A percentile compares a stretch with the other conserved stretches of the same genome.
Conservation (phyloP, 805 yeast species). For the Candida caryicola region DNA sequence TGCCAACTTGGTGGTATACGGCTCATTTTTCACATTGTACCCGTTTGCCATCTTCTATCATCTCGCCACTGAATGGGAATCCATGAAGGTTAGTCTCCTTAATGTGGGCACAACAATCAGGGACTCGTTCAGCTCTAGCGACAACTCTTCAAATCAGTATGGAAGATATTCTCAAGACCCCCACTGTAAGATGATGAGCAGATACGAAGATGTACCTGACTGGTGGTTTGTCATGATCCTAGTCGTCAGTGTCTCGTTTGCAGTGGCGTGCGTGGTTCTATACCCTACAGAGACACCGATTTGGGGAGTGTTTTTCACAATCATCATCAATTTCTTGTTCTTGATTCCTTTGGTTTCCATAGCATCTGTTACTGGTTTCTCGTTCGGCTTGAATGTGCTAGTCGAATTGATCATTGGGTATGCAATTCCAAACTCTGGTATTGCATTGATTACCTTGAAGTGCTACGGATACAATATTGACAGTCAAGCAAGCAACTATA, state of each 20-base stretch:
- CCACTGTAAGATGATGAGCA: slow-evolving; percentile 55
- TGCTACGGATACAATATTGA: slow-evolving; percentile 54
- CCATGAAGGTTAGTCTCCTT: slow-evolving; percentile 37
- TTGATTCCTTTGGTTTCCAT: slow-evolving; percentile 62
- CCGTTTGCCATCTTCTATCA: slow-evolving; percentile 56
- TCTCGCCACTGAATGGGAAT: slow-evolving; percentile 43
- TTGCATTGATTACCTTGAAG: slow-evolving; percentile 53
- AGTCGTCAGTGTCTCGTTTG: slow-evolving; percentile 42
- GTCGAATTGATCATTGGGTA: slow-evolving; percentile 66
- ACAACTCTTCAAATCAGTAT: slow-evolving; percentile 11
- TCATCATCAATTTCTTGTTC: slow-evolving; percentile 52
- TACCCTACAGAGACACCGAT: slow-evolving; percentile 58
- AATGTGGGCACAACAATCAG: slow-evolving; percentile 30
- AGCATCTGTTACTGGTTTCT: slow-evolving; percentile 58
- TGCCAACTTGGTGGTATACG: slow-evolving; percentile 57
- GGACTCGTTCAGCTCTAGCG: slow-evolving; percentile 22
- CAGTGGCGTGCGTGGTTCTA: slow-evolving; percentile 43
- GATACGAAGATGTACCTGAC: slow-evolving; percentile 69
- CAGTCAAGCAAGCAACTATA: slow-evolving; percentile 59
- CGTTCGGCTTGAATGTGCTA: slow-evolving; percentile 58
- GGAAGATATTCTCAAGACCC: slow-evolving; percentile 44
- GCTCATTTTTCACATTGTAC: slow-evolving; percentile 53
- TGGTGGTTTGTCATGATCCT: slow-evolving; percentile 60
- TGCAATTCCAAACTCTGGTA: slow-evolving; percentile 56
- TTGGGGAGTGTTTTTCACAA: slow-evolving; percentile 60